Conservation (phyloP, 805 yeast genomes). For the Candida oleophila region DNA sequence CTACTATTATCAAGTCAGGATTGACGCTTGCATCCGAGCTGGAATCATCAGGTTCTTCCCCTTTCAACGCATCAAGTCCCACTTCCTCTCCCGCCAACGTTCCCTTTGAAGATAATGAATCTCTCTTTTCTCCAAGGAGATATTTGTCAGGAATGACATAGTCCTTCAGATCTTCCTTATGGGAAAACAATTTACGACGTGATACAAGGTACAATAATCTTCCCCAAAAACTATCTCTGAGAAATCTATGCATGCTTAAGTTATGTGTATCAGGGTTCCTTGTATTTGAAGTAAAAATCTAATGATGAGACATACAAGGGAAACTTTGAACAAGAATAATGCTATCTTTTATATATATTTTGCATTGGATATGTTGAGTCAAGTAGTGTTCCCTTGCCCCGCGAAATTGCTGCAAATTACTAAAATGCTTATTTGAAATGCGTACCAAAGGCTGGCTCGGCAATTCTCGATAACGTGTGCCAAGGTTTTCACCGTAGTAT, state of each 20-base stretch:
- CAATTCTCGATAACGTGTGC: no score
- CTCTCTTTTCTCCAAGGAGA: background rate
- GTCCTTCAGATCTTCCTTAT: constrained; percentile 18
- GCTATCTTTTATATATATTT: no score
- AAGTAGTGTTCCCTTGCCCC: no score
- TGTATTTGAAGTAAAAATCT: no score
- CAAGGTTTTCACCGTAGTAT: no score
- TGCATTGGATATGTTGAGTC: background rate
- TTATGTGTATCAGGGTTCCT: no score
- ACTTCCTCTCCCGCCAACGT: background rate
- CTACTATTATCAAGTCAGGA: constrained; percentile 13
- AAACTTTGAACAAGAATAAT: background rate
- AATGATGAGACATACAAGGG: background rate
- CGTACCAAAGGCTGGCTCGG: no score
- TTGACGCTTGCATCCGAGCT: background rate
- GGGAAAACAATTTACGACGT: constrained; percentile 13
- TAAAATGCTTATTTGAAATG: background rate
- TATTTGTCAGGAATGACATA: constrained; percentile 21
- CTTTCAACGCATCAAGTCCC: background rate
- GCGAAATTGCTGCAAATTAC: background rate
- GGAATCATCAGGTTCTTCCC: background rate
- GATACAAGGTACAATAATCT: constrained; percentile 18
- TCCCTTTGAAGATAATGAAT: background rate
- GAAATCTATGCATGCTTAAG: constrained; percentile 12
- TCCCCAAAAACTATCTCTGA: constrained; percentile 24